Base-by-base conservation (phyloP, 2,329 filamentous ascomycete genomes). In the Drechslerella dactyloides region DNA sequence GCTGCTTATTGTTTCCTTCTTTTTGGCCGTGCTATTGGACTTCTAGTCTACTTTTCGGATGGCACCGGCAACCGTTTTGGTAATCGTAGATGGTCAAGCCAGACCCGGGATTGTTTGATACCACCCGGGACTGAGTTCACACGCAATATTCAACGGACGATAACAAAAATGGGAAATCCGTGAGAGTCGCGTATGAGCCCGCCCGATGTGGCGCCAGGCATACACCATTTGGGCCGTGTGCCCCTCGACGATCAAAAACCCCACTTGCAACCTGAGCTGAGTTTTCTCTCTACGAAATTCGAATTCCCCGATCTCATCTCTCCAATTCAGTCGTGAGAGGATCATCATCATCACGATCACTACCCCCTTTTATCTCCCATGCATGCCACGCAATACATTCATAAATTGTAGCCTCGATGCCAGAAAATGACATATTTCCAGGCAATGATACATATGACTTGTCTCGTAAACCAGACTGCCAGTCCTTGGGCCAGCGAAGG, bases 61-160 rank as follows among this genome's bases (percentile, higher is more conserved):
- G 58, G 58, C 48, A 46, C 21, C 50, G 58, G 58, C 44, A 53
- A 46, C 58, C 35, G 40, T 37, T 55, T 27, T 53, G 54, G 30
- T n/a, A 10, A 21, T 17, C 8, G 40, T 55, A 37, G 50, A 63
- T 37, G 21, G 50, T 44, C 44, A 19, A 30, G 48, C n/a, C 59
- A 24, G 59, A 56, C 55, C 24, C 51, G 7, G 42, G 33, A 8
- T 21, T 37, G 17, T 37, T 19, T 55, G 17, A 17, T 37, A 40
- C 46, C 3, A 61, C 24, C 13, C 30, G 44, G n/a, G 21, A 21
- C 8, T 21, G 44, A 10, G 4, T 5, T 21, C 4, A 13, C 40
- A n/a, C n/a, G n/a, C n/a, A n/a, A n/a, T n/a, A n/a, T n/a, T n/a
- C 40, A 15, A 44, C 44, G 44, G 44, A 48, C 44, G 44, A 17